Evolutionary conservation across 495 filamentous ascomycete species (phyloP).

Genomic region (Penicillium cosmopolitanum): DNA sequence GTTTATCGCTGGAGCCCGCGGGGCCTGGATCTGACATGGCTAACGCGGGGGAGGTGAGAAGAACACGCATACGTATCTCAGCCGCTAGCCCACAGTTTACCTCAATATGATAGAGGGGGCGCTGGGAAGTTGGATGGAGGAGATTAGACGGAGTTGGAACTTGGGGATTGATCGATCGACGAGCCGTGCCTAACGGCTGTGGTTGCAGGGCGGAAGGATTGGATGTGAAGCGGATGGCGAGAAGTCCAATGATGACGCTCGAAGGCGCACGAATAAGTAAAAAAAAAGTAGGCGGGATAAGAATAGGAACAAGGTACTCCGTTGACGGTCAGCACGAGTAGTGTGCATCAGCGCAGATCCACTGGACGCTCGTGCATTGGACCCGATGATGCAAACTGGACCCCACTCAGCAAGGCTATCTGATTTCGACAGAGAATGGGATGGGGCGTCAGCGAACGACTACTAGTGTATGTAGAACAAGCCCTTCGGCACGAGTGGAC

Average conservation of each 20-base stretch:
- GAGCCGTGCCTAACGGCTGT: not conserved
- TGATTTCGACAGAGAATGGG: not conserved
- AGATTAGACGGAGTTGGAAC: not conserved
- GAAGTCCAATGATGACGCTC: not conserved
- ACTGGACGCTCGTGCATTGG: conserved; percentile 9
- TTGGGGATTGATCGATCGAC: not conserved
- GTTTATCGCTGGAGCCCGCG: not conserved
- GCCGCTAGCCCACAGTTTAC: too few species aligned
- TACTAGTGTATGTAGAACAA: not conserved
- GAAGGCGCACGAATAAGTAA: not conserved
- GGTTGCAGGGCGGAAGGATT: not conserved
- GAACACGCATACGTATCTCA: not conserved
- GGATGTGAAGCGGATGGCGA: not conserved
- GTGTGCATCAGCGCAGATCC: conserved; percentile 4
- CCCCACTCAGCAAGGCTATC: conserved; percentile 6
- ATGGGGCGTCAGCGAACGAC: not conserved
- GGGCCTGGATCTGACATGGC: conserved; percentile 23
- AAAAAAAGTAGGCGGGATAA: not conserved
- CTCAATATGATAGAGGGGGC: too few species aligned
- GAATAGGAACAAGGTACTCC: not conserved
- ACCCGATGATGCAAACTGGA: not conserved
- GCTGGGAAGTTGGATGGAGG: too few species aligned
- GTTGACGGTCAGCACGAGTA: not conserved
- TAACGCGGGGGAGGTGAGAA: not conserved
- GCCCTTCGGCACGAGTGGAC: not conserved